Conservation (phyloP, 148 eudicot genomes). For the Pharnaceum exiguum region DNA sequence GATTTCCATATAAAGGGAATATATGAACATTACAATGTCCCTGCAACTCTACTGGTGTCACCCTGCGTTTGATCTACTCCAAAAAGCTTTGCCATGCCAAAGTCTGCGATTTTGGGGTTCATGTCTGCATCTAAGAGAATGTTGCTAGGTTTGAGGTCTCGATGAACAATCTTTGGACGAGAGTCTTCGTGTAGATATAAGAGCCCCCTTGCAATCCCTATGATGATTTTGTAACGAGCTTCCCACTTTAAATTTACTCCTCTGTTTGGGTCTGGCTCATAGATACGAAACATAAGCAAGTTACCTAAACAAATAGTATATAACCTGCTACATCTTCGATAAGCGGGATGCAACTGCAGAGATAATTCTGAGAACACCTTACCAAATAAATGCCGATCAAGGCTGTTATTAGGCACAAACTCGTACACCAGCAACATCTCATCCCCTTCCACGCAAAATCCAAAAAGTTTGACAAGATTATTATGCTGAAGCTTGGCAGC, state of each 20-base stretch:
- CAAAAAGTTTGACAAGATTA: conserved; percentile 28
- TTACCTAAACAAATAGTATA: neutral
- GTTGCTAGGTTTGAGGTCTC: too few relatives aligned
- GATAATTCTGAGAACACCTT: neutral
- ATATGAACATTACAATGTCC: neutral
- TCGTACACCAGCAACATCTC: conserved; percentile 32
- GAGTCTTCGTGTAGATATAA: neutral
- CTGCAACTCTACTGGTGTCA: neutral
- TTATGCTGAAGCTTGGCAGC: conserved; percentile 31
- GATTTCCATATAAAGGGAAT: neutral
- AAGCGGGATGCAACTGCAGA: neutral
- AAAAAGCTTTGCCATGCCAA: neutral
- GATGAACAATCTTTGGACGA: neutral
- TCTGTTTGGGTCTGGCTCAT: conserved; percentile 14
- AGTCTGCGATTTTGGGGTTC: neutral
- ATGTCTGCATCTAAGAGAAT: neutral
- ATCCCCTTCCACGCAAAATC: conserved; percentile 25
- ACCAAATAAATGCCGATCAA: conserved; percentile 25
- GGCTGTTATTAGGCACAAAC: conserved; percentile 27
- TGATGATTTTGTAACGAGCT: conserved; percentile 1
- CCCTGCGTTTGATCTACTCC: neutral
- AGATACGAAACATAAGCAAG: neutral
- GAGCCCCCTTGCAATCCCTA: neutral
- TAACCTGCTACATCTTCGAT: neutral
- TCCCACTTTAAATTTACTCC: conserved; percentile 18